Conservation (phyloP, 2,329 filamentous ascomycete species). For the Sporothrix dimorphospora region DNA sequence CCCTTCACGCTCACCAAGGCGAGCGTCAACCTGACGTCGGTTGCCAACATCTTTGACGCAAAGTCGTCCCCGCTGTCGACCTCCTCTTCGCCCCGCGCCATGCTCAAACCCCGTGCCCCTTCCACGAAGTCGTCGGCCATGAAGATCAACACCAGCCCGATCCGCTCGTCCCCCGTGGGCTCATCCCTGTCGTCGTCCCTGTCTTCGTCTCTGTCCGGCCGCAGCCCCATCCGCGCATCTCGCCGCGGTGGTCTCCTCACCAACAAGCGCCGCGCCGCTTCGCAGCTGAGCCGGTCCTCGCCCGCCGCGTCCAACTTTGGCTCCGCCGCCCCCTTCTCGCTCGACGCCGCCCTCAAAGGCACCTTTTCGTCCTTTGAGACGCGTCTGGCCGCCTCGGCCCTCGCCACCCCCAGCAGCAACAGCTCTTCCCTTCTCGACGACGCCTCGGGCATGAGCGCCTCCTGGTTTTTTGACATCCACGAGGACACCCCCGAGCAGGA, state of each 20-base stretch:
- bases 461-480: constrained; percentile 93
- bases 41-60: constrained; percentile 39
- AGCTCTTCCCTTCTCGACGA: constrained; percentile 44
- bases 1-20: constrained; percentile 52
- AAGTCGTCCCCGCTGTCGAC: constrained; percentile 8
- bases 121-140: constrained; percentile 46
- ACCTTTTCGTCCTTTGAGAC: constrained; percentile 67
- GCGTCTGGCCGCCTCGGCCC: constrained; percentile 33
- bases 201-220: constrained; percentile 60
- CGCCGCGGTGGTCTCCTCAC: constrained; percentile 69
- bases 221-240: constrained; percentile 50
- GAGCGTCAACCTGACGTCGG: background rate
- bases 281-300: constrained; percentile 64
- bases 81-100: constrained; percentile 40
- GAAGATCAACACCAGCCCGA: constrained; percentile 38
- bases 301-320: constrained; percentile 63
- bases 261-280: constrained; percentile 48
- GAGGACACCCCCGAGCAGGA: constrained; percentile 90
- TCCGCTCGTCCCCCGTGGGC: constrained; percentile 38
- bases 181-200: constrained; percentile 62
- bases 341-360: constrained; percentile 80
- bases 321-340: constrained; percentile 70
- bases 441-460: constrained; percentile 57
- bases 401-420: constrained; percentile 38
- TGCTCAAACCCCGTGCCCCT: constrained; percentile 59